Evolutionary conservation across 805 yeast genomes (phyloP).

Genomic region (Blastobotrys robertii): DNA sequence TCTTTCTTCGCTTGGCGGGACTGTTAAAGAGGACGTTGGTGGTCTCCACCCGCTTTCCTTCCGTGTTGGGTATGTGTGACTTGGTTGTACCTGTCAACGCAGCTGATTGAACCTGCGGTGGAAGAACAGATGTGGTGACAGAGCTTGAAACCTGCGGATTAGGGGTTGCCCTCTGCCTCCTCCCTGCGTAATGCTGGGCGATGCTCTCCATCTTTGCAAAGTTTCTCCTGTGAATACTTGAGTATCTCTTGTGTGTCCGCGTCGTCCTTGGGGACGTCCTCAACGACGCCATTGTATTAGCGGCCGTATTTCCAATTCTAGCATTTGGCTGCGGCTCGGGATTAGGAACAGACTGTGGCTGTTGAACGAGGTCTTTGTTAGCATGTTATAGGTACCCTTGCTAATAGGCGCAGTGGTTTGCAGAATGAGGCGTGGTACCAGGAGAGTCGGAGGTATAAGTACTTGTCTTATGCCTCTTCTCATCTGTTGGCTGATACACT

Average conservation of each 20-base stretch:
- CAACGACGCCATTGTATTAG: constrained; percentile 9
- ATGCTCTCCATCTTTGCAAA: constrained; percentile 22
- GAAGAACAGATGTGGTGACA: neutral
- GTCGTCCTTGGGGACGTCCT: constrained; percentile 6
- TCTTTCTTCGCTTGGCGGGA: constrained; percentile 14
- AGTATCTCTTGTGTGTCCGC: constrained; percentile 13
- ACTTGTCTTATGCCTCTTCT: too few species aligned
- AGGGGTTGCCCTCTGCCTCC: neutral
- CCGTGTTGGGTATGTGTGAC: neutral
- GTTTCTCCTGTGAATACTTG: constrained; percentile 18
- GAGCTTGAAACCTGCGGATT: neutral
- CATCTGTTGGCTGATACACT: too few species aligned
- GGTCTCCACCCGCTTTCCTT: constrained; percentile 4
- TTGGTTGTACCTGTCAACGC: neutral
- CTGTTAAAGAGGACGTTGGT: constrained; percentile 2
- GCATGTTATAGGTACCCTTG: neutral
- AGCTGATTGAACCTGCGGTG: neutral
- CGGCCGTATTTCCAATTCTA: neutral
- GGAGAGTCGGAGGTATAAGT: too few species aligned
- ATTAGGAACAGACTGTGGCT: neutral
- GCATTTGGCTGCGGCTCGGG: constrained; percentile 4
- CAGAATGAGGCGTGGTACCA: too few species aligned
- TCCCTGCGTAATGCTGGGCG: constrained; percentile 9
- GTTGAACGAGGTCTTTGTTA: neutral
- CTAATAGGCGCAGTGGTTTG: neutral